phyloP scores from a whole-genome alignment of 768 basidiomycete species.

The Lepiota brunneoincarnata region DNA sequence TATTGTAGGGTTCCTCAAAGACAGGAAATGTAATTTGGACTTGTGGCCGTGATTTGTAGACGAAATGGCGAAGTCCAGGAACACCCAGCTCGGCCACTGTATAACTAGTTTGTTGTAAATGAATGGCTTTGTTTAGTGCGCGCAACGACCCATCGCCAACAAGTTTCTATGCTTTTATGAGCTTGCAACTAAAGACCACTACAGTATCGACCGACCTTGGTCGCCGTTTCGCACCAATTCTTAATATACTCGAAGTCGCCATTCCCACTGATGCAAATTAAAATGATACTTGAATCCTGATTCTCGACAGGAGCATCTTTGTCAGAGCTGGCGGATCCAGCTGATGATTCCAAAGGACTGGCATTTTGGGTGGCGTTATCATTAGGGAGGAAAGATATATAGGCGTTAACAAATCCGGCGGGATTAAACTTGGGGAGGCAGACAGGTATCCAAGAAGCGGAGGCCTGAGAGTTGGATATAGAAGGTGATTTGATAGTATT shows the following conservation, averaged over 20 bases:
- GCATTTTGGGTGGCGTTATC: slow-evolving; percentile 25
- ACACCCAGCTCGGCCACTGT: slow-evolving; percentile 75
- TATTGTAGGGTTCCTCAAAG: slow-evolving; percentile 86
- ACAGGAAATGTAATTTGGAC: slow-evolving; percentile 86
- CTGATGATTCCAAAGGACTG: slow-evolving; percentile 16
- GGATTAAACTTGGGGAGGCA: slow-evolving; percentile 95
- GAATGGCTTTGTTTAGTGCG: slow-evolving; percentile 46
- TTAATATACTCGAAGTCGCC: slow-evolving; percentile 85
- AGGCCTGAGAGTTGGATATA: slow-evolving; percentile 68
- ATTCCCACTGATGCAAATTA: slow-evolving; percentile 80
- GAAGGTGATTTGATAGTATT: slow-evolving; percentile 88
- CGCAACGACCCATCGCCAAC: slow-evolving; percentile 55
- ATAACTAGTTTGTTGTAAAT: slow-evolving; percentile 55
- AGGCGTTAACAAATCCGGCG: slow-evolving; percentile 87
- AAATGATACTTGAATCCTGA: slow-evolving; percentile 36
- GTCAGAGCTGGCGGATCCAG: slow-evolving; percentile 7
- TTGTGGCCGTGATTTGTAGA: slow-evolving; percentile 87
- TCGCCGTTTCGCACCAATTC: slow-evolving; percentile 68
- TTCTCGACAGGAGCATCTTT: background rate
- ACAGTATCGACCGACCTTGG: slow-evolving; percentile 42
- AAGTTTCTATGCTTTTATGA: slow-evolving; percentile 50
- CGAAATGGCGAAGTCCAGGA: slow-evolving; percentile 89
- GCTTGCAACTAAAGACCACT: background rate
- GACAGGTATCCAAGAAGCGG: slow-evolving; percentile 92
- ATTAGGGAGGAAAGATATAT: slow-evolving; percentile 68